These are phyloP conservation scores for Musa schizocarpa DNA, from an alignment of 176 grass and related monocot genomes.

Conservation along the genomic window DNA sequence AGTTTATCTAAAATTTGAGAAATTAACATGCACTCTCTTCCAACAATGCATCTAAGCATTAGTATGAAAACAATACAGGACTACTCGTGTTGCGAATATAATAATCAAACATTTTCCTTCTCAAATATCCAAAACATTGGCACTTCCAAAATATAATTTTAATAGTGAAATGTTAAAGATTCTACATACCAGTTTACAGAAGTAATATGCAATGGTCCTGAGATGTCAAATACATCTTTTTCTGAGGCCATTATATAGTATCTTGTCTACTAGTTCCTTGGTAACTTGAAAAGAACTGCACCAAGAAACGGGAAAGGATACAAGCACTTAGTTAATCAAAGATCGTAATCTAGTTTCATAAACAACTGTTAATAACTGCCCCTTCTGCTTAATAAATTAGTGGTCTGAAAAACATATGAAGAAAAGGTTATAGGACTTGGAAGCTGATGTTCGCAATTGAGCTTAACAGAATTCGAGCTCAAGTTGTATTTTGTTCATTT, in stretches of 20 bases:
- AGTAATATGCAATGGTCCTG: constrained; percentile 59
- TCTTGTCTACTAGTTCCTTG: neutral
- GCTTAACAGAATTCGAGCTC: neutral
- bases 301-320: neutral
- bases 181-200: constrained; percentile 64
- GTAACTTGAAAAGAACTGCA: too few relatives aligned
- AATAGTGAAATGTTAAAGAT: neutral
- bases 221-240: constrained; percentile 62
- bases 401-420: too few relatives aligned
- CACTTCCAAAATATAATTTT: neutral
- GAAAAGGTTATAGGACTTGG: neutral
- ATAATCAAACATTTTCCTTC: neutral
- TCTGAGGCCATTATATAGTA: constrained; percentile 48
- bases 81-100: too few relatives aligned
- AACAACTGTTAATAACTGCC: neutral
- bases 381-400: too few relatives aligned
- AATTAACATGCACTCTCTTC: too few relatives aligned
- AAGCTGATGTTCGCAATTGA: too few relatives aligned
- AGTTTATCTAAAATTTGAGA: too few relatives aligned
- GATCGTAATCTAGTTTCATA: neutral
- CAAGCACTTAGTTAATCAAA: constrained; percentile 2
- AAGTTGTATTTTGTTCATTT: neutral
- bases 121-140: constrained; percentile 7
- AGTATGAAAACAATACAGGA: too few relatives aligned
- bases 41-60: too few relatives aligned